Evolutionary conservation across 202 grass and related monocot genomes (phyloP).

Genomic region (Carex arenaria): DNA sequence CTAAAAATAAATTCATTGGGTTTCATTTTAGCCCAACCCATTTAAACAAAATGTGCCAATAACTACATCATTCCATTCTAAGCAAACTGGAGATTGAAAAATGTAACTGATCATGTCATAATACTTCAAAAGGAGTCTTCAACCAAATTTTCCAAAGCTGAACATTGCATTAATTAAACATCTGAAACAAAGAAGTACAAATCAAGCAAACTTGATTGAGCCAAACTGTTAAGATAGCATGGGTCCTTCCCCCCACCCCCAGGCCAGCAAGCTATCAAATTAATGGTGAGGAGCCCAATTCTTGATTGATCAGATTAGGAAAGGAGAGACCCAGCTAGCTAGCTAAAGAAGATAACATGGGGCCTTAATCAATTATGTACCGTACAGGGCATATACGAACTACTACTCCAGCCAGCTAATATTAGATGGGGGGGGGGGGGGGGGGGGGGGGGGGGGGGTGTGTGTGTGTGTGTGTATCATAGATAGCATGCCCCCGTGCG

Average conservation of each 20-base stretch:
- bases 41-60: not conserved
- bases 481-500: not conserved
- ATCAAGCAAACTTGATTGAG: not conserved
- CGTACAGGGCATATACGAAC: not conserved
- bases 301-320: not conserved
- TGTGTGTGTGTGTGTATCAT: too few species aligned
- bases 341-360: slow-evolving; percentile 6
- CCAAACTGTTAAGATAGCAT: not conserved
- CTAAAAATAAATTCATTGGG: not conserved
- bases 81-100: not conserved
- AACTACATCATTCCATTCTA: not conserved
- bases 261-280: not conserved
- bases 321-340: not conserved
- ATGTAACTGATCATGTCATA: not conserved
- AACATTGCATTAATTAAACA: not conserved
- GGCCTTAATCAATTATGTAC: slow-evolving; percentile 8
- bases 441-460: too few species aligned
- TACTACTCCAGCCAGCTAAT: not conserved
- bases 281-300: not conserved
- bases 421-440: too few species aligned
- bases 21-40: not conserved
- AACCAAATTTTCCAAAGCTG: not conserved
- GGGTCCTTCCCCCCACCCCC: not conserved
- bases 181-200: not conserved
- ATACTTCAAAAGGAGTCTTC: not conserved